A percentile compares a stretch with the other conserved stretches of the same genome.
Conservation (phyloP, 345 rosid genomes). For the Pistacia integerrima region DNA sequence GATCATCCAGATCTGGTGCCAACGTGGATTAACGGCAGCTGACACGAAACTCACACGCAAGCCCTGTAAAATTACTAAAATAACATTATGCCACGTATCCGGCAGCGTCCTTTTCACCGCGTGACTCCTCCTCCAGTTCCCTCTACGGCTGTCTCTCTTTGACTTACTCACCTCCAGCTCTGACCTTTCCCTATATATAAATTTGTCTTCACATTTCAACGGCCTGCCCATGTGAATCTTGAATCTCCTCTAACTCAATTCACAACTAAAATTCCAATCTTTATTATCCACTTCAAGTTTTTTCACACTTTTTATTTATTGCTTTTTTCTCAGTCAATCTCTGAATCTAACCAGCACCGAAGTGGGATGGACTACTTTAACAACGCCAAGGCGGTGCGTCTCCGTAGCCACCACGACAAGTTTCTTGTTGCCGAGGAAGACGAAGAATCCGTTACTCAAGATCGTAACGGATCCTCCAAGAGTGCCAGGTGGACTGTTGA, state of each 20-base stretch:
- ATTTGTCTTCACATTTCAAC: not conserved
- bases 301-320: not conserved
- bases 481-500: slow-evolving; percentile 78
- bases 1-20: too few species aligned
- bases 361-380: slow-evolving; percentile 76
- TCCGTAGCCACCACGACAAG: slow-evolving; percentile 78
- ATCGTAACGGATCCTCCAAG: slow-evolving; percentile 60
- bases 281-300: not conserved
- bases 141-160: not conserved
- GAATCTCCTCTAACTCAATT: not conserved
- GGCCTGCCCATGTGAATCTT: not conserved
- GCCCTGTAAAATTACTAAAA: not conserved
- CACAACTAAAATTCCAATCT: not conserved
- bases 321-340: not conserved
- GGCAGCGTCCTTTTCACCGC: not conserved
- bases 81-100: not conserved
- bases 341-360: slow-evolving; percentile 19
- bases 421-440: slow-evolving; percentile 72
- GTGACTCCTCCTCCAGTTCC: not conserved
- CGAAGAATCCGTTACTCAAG: slow-evolving; percentile 66
- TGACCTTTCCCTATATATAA: not conserved
- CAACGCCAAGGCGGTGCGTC: slow-evolving; percentile 72
- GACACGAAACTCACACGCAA: not conserved
- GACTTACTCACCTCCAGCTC: not conserved
- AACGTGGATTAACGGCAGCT: not conserved